Base-by-base conservation (phyloP, 2,329 filamentous ascomycete species). In the Trichoderma arundinaceum region DNA sequence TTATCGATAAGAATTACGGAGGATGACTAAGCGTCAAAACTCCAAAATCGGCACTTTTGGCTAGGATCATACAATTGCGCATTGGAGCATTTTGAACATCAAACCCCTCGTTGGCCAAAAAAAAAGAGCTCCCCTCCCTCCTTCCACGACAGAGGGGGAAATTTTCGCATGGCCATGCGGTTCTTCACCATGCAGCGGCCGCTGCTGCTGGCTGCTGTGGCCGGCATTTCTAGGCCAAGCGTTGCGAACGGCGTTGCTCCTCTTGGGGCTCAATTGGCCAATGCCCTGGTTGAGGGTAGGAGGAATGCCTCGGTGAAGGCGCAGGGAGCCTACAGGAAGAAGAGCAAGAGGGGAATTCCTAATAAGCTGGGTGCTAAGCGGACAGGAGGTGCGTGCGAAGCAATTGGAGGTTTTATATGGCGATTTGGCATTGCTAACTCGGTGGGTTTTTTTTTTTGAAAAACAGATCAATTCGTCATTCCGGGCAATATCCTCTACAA, bases 401-500 rank as follows among this genome's bases (percentile, higher is more conserved):
- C 44, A 39, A 35, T 60, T 44, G 46, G 13, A 19, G 12, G 9
- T 10, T 17, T 33, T 35, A 15, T 17, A 35, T 22, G 35, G 32
- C 15, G 19, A 15, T n/a, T 15, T 6, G 22, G 22, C 22, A 9
- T 43, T 39, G 28, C 52, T 62, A 35, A 60, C 33, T 49, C 35
- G 10, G 33, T 9, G 49, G 44, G 19, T 41, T 2, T n/a, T 28
- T 28, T 2, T 3, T 28, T 28, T n/a, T 35, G 33, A 5, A n/a
- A 46, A 15, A 49, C 74, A 94, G 91, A 94, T 76, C 91, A 97
- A 82, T 96, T 90, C 78, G 95, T 99, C 41, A 90, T 97, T 66
- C 91, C 94, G 4, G 95, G 95, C 63, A 98, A 97, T 82, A 99
- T 99, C 79, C 91, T 99, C 80, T 99, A 95, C 86, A 93, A 92